A percentile compares a stretch with the other conserved stretches of the same genome.
phyloP scores from a whole-genome alignment of 768 basidiomycete species.

The Lactarius evosmus region DNA sequence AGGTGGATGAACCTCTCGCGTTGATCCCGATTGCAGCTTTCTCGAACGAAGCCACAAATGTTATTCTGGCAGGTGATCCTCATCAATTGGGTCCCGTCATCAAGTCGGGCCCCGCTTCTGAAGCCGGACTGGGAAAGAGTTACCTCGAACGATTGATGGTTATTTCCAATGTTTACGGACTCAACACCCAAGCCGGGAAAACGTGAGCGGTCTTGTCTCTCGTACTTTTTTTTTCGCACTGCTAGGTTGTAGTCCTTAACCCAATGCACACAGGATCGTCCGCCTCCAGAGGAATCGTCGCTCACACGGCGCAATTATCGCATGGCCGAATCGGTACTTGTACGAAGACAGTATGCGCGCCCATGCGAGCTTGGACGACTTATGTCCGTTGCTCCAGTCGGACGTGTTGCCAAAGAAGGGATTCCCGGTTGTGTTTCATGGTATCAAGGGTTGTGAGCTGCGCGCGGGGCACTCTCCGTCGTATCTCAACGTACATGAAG shows the following conservation, averaged over 20 bases:
- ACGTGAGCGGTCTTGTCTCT: conserved; percentile 33
- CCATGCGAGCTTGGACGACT: conserved; percentile 30
- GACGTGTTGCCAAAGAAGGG: conserved; percentile 31
- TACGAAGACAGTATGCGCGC: conserved; percentile 38
- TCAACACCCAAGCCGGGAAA: conserved; percentile 27
- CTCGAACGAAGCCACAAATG: conserved; percentile 36
- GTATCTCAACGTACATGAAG: conserved; percentile 42
- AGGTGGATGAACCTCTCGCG: conserved; percentile 57
- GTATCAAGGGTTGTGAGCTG: conserved; percentile 36
- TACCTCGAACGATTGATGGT: conserved; percentile 40
- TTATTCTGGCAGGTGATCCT: conserved; percentile 40
- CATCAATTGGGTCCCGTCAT: conserved; percentile 41
- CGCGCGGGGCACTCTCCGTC: conserved; percentile 39
- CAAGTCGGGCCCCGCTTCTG: conserved; percentile 32
- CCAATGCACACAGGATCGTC: conserved; percentile 25
- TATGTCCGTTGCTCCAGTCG: conserved; percentile 32
- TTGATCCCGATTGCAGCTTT: conserved; percentile 44
- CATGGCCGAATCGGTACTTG: conserved; percentile 51
- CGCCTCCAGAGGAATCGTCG: conserved; percentile 26
- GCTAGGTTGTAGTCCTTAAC: not conserved
- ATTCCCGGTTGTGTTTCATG: conserved; percentile 39
- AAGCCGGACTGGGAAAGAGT: conserved; percentile 35
- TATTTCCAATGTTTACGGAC: conserved; percentile 33
- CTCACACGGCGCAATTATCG: conserved; percentile 42
- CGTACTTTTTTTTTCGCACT: not conserved